Conservation (phyloP, 2,329 filamentous ascomycete species). For the Diaporthe sp. region DNA sequence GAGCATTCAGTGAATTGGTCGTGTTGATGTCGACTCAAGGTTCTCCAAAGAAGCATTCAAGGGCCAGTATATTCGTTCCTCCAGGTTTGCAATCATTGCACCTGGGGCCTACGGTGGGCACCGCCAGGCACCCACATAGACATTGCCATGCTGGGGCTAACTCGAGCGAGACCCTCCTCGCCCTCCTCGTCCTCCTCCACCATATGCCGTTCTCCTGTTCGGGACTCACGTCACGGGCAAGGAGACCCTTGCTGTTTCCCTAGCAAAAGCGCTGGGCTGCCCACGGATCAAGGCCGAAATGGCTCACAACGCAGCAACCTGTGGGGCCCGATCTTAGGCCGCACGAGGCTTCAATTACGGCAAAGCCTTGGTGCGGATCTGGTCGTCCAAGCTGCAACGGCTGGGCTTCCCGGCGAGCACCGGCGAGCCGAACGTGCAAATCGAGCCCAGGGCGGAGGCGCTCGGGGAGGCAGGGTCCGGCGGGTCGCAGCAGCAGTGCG, state of each 20-base stretch:
- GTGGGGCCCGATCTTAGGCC: background rate
- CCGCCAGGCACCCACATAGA: background rate
- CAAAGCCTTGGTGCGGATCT: conserved; percentile 15
- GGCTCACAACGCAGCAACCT: conserved; percentile 5
- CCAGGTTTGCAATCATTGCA: background rate
- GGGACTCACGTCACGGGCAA: conserved; percentile 22
- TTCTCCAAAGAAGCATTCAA: background rate
- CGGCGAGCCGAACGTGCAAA: background rate
- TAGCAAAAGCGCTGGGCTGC: background rate
- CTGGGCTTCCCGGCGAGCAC: background rate
- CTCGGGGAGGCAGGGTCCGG: background rate
- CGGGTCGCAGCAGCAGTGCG: background rate
- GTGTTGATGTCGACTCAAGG: background rate
- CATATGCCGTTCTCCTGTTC: conserved; percentile 27
- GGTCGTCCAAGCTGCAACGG: conserved; percentile 14
- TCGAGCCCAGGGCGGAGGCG: background rate
- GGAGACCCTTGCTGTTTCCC: background rate
- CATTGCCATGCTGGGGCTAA: background rate
- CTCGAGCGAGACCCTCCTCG: background rate
- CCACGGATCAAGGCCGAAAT: conserved; percentile 8
- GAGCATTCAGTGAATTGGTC: background rate
- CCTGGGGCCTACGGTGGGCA: no score
- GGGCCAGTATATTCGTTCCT: background rate
- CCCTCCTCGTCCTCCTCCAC: background rate
- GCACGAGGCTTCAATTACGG: background rate